phyloP scores from a whole-genome alignment of 2,329 filamentous ascomycete species.

The Colletotrichum brevisporum region DNA sequence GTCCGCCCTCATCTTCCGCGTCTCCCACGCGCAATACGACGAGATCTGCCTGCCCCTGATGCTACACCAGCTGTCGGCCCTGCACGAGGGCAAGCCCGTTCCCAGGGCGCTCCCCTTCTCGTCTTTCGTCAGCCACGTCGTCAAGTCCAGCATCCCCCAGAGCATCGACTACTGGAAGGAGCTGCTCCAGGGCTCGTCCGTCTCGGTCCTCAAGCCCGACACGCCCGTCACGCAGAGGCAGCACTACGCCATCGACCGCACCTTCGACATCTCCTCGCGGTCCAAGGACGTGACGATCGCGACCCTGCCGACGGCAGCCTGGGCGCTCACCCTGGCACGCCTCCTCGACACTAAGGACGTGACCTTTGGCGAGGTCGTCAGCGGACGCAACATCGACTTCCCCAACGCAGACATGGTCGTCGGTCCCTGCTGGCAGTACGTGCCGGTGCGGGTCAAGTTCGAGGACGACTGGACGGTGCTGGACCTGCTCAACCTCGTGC shows the following conservation, averaged over 20 bases:
- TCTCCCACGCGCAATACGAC: conserved; percentile 80
- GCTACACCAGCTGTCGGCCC: conserved; percentile 70
- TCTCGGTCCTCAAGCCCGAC: conserved; percentile 58
- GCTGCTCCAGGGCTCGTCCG: conserved; percentile 68
- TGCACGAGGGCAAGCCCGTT: conserved; percentile 57
- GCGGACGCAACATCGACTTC: conserved; percentile 72
- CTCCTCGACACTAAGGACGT: conserved; percentile 68
- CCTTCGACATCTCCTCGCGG: conserved; percentile 62
- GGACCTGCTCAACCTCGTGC: conserved; percentile 67
- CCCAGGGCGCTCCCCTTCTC: conserved; percentile 59
- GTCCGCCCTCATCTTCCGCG: conserved; percentile 68
- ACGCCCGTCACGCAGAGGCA: conserved; percentile 52
- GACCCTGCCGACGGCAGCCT: conserved; percentile 76
- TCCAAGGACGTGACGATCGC: conserved; percentile 72
- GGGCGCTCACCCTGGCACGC: conserved; percentile 73
- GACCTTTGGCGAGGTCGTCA: conserved; percentile 76
- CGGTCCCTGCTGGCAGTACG: conserved; percentile 78
- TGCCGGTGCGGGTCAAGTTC: conserved; percentile 74
- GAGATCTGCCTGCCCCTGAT: conserved; percentile 76
- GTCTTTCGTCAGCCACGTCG: conserved; percentile 59
- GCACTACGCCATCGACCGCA: conserved; percentile 59
- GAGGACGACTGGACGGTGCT: conserved; percentile 62
- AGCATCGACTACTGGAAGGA: conserved; percentile 73
- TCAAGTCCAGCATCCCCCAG: conserved; percentile 57
- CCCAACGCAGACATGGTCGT: conserved; percentile 69